phyloP scores from a whole-genome alignment of 495 filamentous ascomycete genomes.

The Talaromyces nanjingensis region DNA sequence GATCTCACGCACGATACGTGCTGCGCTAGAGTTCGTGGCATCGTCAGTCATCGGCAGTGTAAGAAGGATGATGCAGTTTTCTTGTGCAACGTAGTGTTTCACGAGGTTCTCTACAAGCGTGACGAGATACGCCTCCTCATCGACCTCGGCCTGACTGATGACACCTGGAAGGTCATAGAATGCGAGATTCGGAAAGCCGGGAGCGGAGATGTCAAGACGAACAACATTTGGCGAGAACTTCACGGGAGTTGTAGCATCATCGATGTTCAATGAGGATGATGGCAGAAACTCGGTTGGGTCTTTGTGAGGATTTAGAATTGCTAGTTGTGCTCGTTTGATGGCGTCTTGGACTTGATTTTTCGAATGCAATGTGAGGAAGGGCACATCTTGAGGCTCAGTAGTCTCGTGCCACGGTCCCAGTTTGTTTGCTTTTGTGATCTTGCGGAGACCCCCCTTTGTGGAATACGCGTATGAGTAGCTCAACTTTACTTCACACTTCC shows the following conservation, averaged over 20 bases:
- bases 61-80: constrained; percentile 65
- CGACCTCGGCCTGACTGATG: constrained; percentile 56
- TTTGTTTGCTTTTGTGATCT: constrained; percentile 17
- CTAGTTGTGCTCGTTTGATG: constrained; percentile 63
- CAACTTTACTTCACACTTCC: constrained; percentile 59
- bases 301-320: constrained; percentile 55
- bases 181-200: constrained; percentile 59
- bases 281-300: constrained; percentile 42
- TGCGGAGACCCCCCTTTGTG: constrained; percentile 17
- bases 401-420: constrained; percentile 37
- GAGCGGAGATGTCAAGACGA: constrained; percentile 62
- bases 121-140: constrained; percentile 58
- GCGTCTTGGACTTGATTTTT: constrained; percentile 49
- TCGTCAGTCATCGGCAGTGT: constrained; percentile 71
- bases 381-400: constrained; percentile 28
- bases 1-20: constrained; percentile 49
- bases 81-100: constrained; percentile 54
- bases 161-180: constrained; percentile 81
- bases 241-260: constrained; percentile 36
- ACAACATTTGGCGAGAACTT: constrained; percentile 77
- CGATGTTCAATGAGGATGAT: constrained; percentile 13
- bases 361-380: constrained; percentile 31
- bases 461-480: constrained; percentile 47
- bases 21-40: constrained; percentile 62
- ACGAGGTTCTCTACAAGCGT: constrained; percentile 62